Base-by-base conservation (phyloP, 2,329 filamentous ascomycete species). In the Akanthomyces lecanii region DNA sequence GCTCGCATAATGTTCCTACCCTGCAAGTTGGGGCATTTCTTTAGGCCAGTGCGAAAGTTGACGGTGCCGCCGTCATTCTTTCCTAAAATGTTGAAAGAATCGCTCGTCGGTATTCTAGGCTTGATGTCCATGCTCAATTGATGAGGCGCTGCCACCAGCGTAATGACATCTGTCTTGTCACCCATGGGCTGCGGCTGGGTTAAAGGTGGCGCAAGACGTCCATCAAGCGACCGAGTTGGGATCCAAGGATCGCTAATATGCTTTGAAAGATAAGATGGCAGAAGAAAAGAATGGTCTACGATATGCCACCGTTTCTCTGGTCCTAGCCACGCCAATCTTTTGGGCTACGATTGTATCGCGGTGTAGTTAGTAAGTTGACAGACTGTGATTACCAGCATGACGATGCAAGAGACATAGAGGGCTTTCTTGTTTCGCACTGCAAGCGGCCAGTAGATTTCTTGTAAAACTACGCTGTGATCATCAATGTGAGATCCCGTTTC, bases 71-170 rank as follows among this genome's bases (percentile, higher is more conserved):
- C 76, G 7, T 76, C 70, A 2, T 72, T 72, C 30, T 75, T 74
- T 67, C 79, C 78, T 69, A 82, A 82, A 1, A 82, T 76, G 61
- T 81, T 79, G 58, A 74, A 71, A 14, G 64, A 62, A 61, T 77
- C 69, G 23, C 74, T 30, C 42, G 16, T 12, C 14, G 25, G 42
- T 5, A 30, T 11, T 18, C 45, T 53, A 36, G n/a, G 36, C 40
- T 44, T 52, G 3, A 48, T 28, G 51, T 55, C 59, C 14, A 30
- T 7, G 59, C 51, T 33, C 23, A 21, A 3, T 18, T 51, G 21
- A 16, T 23, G 40, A 12, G 51, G 42, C 40, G 42, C 51, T 21
- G 59, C 51, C 59, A 30, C 51, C 3, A 33, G 51, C n/a, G 33
- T 23, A 55, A 50, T 48, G 30, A 33, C 42, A 5, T 56, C 51